Conservation (phyloP, 2,329 filamentous ascomycete species). For the Cadophora gregata region DNA sequence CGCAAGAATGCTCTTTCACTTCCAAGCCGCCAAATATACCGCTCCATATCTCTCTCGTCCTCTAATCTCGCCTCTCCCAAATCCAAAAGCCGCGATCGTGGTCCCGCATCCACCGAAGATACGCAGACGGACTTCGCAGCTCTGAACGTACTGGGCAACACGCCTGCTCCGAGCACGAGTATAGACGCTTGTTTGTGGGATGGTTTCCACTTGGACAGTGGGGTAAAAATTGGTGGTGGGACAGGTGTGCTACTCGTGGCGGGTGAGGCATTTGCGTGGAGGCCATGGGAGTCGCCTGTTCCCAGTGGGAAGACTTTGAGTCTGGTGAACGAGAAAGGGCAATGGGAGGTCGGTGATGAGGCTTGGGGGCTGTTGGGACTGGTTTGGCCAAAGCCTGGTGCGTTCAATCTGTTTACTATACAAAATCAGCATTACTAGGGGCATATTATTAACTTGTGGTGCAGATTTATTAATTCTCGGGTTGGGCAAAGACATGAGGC, state of each 20-base stretch:
- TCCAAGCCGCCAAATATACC: neutral
- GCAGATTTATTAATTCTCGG: constrained; percentile 89
- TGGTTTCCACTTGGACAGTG: constrained; percentile 88
- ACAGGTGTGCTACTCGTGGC: constrained; percentile 79
- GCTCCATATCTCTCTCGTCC: constrained; percentile 21
- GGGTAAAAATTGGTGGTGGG: constrained; percentile 70
- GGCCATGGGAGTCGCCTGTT: constrained; percentile 69
- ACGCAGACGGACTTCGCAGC: constrained; percentile 74
- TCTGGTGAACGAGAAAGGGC: constrained; percentile 76
- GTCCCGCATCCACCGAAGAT: constrained; percentile 63
- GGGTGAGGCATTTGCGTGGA: constrained; percentile 89
- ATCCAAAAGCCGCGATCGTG: constrained; percentile 59
- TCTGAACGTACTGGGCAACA: constrained; percentile 79
- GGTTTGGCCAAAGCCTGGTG: constrained; percentile 89
- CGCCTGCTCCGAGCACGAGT: constrained; percentile 78
- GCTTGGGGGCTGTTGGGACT: constrained; percentile 78
- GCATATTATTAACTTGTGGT: neutral
- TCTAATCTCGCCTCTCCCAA: constrained; percentile 24
- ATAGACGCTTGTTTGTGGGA: constrained; percentile 83
- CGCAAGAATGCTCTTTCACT: neutral
- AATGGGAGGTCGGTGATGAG: constrained; percentile 76
- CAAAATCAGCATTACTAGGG: neutral
- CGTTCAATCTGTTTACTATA: constrained; percentile 42
- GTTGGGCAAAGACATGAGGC: constrained; percentile 75
- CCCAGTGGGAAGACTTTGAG: constrained; percentile 46